Base-by-base conservation (phyloP, 1,284 basidiomycete species). In the Microbotryum violaceum region DNA sequence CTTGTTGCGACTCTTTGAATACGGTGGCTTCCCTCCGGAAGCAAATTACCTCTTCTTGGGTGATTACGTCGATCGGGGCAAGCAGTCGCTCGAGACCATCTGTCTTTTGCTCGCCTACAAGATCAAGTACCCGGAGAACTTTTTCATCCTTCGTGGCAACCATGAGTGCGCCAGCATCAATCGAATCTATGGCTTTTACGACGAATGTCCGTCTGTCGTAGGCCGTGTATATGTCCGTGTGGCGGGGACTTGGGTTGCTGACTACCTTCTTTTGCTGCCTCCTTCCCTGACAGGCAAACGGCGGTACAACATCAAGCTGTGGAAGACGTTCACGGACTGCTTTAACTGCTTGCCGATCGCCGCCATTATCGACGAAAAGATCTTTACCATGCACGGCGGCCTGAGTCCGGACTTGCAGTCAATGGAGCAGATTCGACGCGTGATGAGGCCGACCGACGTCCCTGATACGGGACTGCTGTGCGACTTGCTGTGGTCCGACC, bases 351-450 rank as follows among this genome's bases (percentile, higher is more conserved):
- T 94, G 67, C 91, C 91, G 49, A 93, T 94, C 75, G 91, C 91
- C 54, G 91, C 91, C 69, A 93, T 94, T 78, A 94, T 94, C 74
- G 91, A 94, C 78, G 91, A 94, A 77, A 93, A 94, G 80, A 94
- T 94, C 75, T 93, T 94, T 77, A 93, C 90, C 23, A 78, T 78
- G 75, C 90, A 94, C 72, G 88, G 89, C 55, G 87, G 88, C 53
- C 82, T 97, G 71, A 93, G 89, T 77, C 94, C 96, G 56, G 93
- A 97, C 79, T 81, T 98, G 68, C 93, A 97, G 81, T 91, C 88
- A 74, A 98, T 98, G 94, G 94, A 98, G 78, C 93, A 98, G 81
- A 98, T 98, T 81, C 83, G 96, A 76, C 84, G 94, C 75, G 93
- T 98, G 56, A 97, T 97, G 94, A 82, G 94, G 79, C 96, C 94